A percentile compares a stretch with the other conserved stretches of the same genome.
phyloP scores from a whole-genome alignment of 768 basidiomycete genomes.

The Xerocomus potaroensis region DNA sequence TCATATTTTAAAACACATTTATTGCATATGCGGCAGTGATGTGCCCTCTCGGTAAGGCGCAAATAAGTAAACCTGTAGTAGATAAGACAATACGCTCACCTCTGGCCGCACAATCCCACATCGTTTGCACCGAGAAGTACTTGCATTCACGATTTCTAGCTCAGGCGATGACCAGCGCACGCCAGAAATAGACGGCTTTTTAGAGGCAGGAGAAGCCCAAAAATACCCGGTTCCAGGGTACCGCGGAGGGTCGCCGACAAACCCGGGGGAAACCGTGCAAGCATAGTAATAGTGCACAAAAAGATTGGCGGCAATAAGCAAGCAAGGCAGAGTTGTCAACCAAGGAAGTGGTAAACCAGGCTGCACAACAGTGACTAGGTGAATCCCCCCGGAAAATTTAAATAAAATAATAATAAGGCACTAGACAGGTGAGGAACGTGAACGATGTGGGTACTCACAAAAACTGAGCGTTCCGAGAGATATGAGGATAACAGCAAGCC shows the following conservation, averaged over 20 bases:
- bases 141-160: slow-evolving; percentile 50
- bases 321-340: slow-evolving; percentile 61
- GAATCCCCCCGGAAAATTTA: too few species aligned
- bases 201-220: slow-evolving; percentile 48
- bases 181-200: slow-evolving; percentile 30
- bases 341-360: slow-evolving; percentile 58
- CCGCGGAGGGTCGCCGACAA: slow-evolving; percentile 55
- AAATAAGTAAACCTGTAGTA: slow-evolving; percentile 11
- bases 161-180: slow-evolving; percentile 47
- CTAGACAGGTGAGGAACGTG: background rate
- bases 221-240: slow-evolving; percentile 39
- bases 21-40: slow-evolving; percentile 91
- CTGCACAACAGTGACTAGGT: slow-evolving; percentile 74
- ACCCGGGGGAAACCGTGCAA: slow-evolving; percentile 77
- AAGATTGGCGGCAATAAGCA: slow-evolving; percentile 75
- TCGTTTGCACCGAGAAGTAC: slow-evolving; percentile 58
- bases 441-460: slow-evolving; percentile 49
- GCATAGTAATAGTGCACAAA: slow-evolving; percentile 83
- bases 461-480: slow-evolving; percentile 68
- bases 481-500: slow-evolving; percentile 72
- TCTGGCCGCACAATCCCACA: slow-evolving; percentile 73
- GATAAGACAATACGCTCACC: slow-evolving; percentile 40
- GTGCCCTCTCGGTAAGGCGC: slow-evolving; percentile 60
- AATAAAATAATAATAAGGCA: background rate
- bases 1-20: slow-evolving; percentile 87